Evolutionary conservation across 1,284 basidiomycete genomes (phyloP).

Genomic region (Omphalotus olearius): DNA sequence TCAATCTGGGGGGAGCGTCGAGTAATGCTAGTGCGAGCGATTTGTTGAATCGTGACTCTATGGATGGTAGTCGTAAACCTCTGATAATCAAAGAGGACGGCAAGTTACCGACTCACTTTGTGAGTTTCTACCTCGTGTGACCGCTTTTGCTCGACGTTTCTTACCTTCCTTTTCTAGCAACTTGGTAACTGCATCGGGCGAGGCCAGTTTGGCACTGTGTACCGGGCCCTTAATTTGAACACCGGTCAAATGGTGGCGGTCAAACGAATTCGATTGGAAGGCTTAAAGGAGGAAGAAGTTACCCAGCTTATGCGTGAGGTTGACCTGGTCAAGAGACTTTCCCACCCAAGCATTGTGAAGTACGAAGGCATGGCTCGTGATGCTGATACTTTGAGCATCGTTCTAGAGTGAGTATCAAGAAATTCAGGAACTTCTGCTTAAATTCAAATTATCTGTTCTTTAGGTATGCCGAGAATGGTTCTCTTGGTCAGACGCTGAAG

Average conservation of each 20-base stretch:
- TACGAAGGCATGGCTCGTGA: slow-evolving; percentile 95
- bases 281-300: slow-evolving; percentile 82
- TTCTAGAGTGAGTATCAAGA: slow-evolving; percentile 75
- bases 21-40: slow-evolving; percentile 62
- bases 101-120: slow-evolving; percentile 77
- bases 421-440: slow-evolving; percentile 23
- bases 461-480: slow-evolving; percentile 93
- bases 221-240: slow-evolving; percentile 87
- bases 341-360: slow-evolving; percentile 92
- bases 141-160: slow-evolving; percentile 3
- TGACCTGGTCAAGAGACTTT: slow-evolving; percentile 82
- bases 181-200: slow-evolving; percentile 94
- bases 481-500: slow-evolving; percentile 85
- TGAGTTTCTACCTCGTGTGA: slow-evolving; percentile 39
- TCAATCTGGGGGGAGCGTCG: slow-evolving; percentile 51
- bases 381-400: slow-evolving; percentile 81
- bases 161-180: slow-evolving; percentile 53
- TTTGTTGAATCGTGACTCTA: slow-evolving; percentile 51
- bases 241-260: slow-evolving; percentile 94
- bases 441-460: slow-evolving; percentile 15
- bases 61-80: slow-evolving; percentile 66
- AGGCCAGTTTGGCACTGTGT: slow-evolving; percentile 95
- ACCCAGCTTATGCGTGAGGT: slow-evolving; percentile 89
- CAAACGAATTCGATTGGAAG: slow-evolving; percentile 86
- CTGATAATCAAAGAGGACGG: slow-evolving; percentile 82